Evolutionary conservation across 306 rosid species (phyloP).

Genomic region (Quercus agrifolia): DNA sequence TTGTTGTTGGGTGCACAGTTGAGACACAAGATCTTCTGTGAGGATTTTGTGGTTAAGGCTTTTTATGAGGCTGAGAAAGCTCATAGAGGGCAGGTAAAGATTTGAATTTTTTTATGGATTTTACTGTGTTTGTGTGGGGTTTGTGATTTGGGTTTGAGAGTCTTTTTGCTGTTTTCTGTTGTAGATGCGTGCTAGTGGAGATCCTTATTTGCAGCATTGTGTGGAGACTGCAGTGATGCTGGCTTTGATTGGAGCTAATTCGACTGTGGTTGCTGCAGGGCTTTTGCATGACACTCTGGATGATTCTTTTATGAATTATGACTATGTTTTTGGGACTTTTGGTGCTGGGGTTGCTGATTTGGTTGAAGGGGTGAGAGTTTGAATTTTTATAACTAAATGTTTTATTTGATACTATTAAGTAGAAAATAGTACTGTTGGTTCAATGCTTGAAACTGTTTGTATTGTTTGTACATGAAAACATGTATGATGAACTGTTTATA

Average conservation of each 20-base stretch:
- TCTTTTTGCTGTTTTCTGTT: slow-evolving; percentile 9
- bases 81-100: slow-evolving; percentile 85
- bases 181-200: slow-evolving; percentile 90
- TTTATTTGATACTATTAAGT: background rate
- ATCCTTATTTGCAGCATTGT: slow-evolving; percentile 94
- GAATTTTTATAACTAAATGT: background rate
- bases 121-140: background rate
- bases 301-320: slow-evolving; percentile 69
- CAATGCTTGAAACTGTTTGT: background rate
- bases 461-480: background rate
- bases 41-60: slow-evolving; percentile 83
- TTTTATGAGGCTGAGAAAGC: slow-evolving; percentile 94
- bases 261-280: slow-evolving; percentile 94
- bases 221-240: slow-evolving; percentile 90
- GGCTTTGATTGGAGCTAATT: slow-evolving; percentile 86
- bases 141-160: slow-evolving; percentile 13
- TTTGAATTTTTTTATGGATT: background rate
- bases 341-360: slow-evolving; percentile 87
- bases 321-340: slow-evolving; percentile 60
- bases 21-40: slow-evolving; percentile 74
- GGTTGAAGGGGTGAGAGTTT: slow-evolving; percentile 79
- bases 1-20: slow-evolving; percentile 76
- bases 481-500: background rate
- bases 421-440: background rate
- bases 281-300: slow-evolving; percentile 95